Percentiles rank a stretch among this genome's conserved stretches.
Conservation (phyloP, 768 basidiomycete genomes). For the Russula ochroleuca region DNA sequence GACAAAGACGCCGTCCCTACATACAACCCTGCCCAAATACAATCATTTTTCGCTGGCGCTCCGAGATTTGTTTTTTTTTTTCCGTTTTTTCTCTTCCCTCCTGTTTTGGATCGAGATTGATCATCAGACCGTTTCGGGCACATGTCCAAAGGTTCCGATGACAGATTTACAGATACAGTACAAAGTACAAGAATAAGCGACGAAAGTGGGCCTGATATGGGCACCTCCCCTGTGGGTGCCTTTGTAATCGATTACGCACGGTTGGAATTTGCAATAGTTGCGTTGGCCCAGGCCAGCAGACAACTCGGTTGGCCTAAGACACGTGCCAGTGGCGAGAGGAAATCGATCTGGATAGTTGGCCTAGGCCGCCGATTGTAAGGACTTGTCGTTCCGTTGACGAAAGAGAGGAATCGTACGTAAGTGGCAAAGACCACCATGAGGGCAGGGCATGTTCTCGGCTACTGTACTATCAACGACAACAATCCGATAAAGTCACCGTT, state of each 20-base stretch:
- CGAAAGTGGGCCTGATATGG: not conserved
- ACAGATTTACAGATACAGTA: slow-evolving; percentile 2
- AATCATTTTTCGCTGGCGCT: not conserved
- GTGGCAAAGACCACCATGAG: not conserved
- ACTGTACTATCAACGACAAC: not conserved
- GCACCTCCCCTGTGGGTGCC: not conserved
- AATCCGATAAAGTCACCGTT: not conserved
- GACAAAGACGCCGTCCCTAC: not conserved
- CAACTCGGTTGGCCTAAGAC: too few relatives aligned
- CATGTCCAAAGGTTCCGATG: not conserved
- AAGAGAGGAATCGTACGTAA: not conserved
- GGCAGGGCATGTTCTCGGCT: not conserved
- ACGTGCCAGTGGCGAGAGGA: not conserved
- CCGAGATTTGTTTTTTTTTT: not conserved
- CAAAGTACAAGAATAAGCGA: not conserved
- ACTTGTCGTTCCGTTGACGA: not conserved
- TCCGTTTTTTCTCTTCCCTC: not conserved
- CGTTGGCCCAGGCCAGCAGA: not conserved
- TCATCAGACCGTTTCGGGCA: not conserved
- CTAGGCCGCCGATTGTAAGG: too few relatives aligned
- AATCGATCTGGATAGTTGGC: not conserved
- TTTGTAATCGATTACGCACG: not conserved
- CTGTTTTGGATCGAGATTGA: not conserved
- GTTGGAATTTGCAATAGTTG: too few relatives aligned
- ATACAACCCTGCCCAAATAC: not conserved